Evolutionary conservation across 139 green algal species (phyloP).

Genomic region (Edaphochlamys debaryana): DNA sequence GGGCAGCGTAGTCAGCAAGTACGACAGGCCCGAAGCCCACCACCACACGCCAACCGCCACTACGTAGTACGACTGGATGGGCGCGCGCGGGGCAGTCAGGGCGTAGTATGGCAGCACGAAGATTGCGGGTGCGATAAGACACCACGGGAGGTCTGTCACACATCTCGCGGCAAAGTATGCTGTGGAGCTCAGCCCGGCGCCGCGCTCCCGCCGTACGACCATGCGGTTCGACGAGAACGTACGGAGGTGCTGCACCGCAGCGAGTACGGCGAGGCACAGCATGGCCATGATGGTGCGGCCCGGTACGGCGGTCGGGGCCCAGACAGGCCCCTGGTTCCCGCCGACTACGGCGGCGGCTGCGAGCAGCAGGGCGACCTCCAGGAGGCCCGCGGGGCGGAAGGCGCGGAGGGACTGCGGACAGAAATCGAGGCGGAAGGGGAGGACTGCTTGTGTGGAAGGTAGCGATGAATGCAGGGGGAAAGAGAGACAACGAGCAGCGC

Average conservation of each 20-base stretch:
- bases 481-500: too few relatives aligned
- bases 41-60: constrained; percentile 43
- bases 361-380: constrained; percentile 19
- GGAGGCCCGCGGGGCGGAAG: not conserved
- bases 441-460: not conserved
- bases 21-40: constrained; percentile 48
- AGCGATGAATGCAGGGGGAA: not conserved
- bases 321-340: not conserved
- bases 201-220: constrained; percentile 33
- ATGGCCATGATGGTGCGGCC: constrained; percentile 5
- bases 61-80: constrained; percentile 38
- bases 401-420: not conserved
- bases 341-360: not conserved
- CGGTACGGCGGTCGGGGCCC: constrained; percentile 12
- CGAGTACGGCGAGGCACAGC: constrained; percentile 19
- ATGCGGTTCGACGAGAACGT: not conserved
- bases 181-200: constrained; percentile 30
- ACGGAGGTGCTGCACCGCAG: constrained; percentile 30
- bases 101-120: constrained; percentile 52
- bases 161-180: constrained; percentile 46
- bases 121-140: constrained; percentile 34
- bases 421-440: not conserved
- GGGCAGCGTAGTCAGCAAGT: constrained; percentile 40
- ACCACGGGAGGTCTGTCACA: constrained; percentile 47
- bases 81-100: constrained; percentile 44